Base-by-base conservation (phyloP, 495 filamentous ascomycete species). In the Umbilicaria muhlenbergii region DNA sequence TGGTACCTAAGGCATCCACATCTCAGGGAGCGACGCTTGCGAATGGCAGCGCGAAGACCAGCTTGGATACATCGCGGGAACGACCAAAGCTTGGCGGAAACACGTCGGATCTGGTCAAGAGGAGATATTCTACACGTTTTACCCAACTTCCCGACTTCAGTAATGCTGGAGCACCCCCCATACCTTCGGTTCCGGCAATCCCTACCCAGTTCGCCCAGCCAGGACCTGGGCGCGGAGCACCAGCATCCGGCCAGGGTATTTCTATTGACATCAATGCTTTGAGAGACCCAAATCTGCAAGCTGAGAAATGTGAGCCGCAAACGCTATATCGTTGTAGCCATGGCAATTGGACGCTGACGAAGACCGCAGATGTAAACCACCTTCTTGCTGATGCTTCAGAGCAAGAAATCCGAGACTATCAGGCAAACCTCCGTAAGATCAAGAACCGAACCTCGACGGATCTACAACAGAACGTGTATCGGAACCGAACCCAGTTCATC, bases 401-500 rank as follows among this genome's bases (percentile, higher is more conserved):
- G 58, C 75, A 86, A 51, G 88, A 95, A 48, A 93, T 99, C 41
- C 76, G 76, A 34, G 77, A 86, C 34, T 99, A 80, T 58, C 83
- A 93, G 52, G 56, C 66, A 35, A 74, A 73, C 11, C 66, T 99
- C 32, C 73, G 76, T 48, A 85, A 85, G 54, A 68, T 89, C 38
- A 86, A 88, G 54, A 78, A 77, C 49, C 75, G 84, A 32, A 88
- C 86, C 1, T 86, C 87, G 3, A 77, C 77, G 28, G 86, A 96
- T 53, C 70, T 99, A 10, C 92, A 96, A 54, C 83, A 92, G 53
- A 99, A 86, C 66, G 86, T 99, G 31, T 94, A 89, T 60, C 87
- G 95, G 56, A 99, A 99, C 61, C 79, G 91, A 37, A 94, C 87
- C 0, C 89, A 96, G 53, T 99, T 99, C 62, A 94, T 99, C 68